phyloP scores from a whole-genome alignment of 2,329 filamentous ascomycete species.

The Paramyrothecium sp. region DNA sequence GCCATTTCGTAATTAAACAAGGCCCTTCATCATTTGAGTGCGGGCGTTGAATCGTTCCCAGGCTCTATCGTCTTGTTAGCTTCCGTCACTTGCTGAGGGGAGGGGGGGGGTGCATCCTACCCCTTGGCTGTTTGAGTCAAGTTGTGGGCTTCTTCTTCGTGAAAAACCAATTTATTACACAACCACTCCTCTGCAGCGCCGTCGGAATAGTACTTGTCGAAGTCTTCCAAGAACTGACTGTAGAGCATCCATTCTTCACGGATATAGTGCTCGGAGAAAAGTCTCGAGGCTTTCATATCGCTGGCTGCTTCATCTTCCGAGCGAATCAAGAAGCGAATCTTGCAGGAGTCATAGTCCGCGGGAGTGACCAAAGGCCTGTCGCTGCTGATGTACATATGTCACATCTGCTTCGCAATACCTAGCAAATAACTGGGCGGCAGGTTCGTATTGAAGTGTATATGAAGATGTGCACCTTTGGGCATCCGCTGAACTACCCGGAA shows the following conservation, averaged over 20 bases:
- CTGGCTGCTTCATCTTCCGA: constrained; percentile 29
- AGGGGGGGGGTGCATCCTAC: no score
- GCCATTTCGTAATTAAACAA: constrained; percentile 66
- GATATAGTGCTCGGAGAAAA: constrained; percentile 51
- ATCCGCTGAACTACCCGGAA: constrained; percentile 55
- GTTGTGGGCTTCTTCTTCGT: constrained; percentile 58
- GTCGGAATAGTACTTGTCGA: constrained; percentile 21
- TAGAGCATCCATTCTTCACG: constrained; percentile 42
- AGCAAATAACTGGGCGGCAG: constrained; percentile 61
- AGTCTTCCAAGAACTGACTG: constrained; percentile 35
- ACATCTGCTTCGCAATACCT: constrained; percentile 49
- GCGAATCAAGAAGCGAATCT: constrained; percentile 61
- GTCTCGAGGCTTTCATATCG: no score
- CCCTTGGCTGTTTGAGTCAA: constrained; percentile 48
- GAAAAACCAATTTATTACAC: constrained; percentile 59
- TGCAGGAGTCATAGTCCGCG: constrained; percentile 45
- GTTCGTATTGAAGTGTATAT: constrained; percentile 78
- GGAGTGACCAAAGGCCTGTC: constrained; percentile 40
- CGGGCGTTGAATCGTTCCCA: constrained; percentile 66
- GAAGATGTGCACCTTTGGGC: constrained; percentile 72
- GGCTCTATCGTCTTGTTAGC: constrained; percentile 32
- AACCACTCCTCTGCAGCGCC: constrained; percentile 51
- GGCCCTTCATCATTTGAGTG: constrained; percentile 70
- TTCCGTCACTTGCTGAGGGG: constrained; percentile 8
- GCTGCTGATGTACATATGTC: constrained; percentile 70